Conservation (phyloP, 441 rosid species). For the Populus hybrid region DNA sequence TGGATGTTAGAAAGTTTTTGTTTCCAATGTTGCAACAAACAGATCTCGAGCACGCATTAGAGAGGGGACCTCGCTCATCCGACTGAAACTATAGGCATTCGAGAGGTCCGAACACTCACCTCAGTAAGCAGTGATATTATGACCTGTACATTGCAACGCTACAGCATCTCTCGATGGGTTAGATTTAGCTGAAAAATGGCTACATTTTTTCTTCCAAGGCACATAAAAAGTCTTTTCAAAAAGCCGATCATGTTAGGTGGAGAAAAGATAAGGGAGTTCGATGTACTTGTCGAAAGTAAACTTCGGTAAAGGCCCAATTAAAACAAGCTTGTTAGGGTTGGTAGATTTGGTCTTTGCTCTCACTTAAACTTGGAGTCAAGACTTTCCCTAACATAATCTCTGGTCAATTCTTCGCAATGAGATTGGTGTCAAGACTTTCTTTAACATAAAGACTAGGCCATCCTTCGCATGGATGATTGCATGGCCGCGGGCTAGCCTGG, state of each 20-base stretch:
- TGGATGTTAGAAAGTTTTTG: not conserved
- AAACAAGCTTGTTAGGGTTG: no score
- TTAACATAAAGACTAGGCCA: not conserved
- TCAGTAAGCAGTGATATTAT: not conserved
- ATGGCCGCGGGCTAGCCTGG: not conserved
- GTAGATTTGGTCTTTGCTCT: no score
- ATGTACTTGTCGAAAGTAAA: not conserved
- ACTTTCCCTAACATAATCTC: not conserved
- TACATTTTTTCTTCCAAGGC: not conserved
- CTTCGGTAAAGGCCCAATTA: not conserved
- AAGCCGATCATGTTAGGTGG: not conserved
- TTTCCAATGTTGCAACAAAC: constrained; percentile 1
- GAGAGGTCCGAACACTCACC: constrained; percentile 12
- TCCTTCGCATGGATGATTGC: not conserved
- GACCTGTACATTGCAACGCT: not conserved
- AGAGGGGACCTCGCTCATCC: not conserved
- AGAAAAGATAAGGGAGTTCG: not conserved
- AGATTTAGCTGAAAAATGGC: not conserved
- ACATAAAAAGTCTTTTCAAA: not conserved
- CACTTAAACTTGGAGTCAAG: no score
- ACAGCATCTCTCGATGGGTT: not conserved
- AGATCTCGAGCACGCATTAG: not conserved
- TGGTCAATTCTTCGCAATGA: not conserved
- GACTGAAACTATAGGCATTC: not conserved
- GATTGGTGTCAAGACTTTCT: no score